A percentile compares a stretch with the other conserved stretches of the same genome.
These are phyloP conservation scores for Takashimella tepidaria DNA, from an alignment of 1,284 basidiomycete species.

Conservation along the genomic window DNA sequence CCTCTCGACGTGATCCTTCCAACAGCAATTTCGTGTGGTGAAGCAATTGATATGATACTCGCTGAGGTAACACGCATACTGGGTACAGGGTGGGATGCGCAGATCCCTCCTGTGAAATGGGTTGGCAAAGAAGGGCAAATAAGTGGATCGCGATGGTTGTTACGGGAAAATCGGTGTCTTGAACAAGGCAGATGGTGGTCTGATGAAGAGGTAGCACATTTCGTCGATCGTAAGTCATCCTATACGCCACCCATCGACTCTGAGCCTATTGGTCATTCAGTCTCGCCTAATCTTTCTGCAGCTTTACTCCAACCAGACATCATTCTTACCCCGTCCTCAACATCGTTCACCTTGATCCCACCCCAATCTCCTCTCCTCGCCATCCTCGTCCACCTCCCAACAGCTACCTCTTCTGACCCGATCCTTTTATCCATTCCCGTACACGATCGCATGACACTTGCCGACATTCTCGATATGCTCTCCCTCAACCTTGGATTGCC, in stretches of 20 bases:
- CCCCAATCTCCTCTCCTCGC: conserved; percentile 11
- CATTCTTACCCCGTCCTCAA: background rate
- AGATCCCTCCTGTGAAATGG: background rate
- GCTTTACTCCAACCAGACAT: conserved; percentile 2
- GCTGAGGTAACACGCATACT: background rate
- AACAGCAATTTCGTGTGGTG: background rate
- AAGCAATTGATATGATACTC: background rate
- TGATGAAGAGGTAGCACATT: conserved; percentile 17
- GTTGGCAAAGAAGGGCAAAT: background rate
- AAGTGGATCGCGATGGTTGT: conserved; percentile 8
- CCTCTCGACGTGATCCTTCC: background rate
- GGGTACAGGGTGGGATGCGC: background rate
- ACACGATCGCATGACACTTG: conserved; percentile 2
- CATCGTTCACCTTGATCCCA: conserved; percentile 6
- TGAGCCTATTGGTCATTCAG: too few species aligned
- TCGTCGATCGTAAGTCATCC: conserved; percentile 13
- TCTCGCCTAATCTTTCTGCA: conserved; percentile 2
- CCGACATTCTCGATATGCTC: conserved; percentile 11
- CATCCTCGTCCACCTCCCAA: conserved; percentile 13
- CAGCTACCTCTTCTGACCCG: conserved; percentile 13
- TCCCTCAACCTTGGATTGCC: conserved; percentile 17
- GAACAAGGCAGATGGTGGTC: conserved; percentile 27
- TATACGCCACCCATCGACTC: background rate
- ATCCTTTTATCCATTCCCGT: conserved; percentile 8
- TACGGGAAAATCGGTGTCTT: conserved; percentile 10